Base-by-base conservation (phyloP, 2,329 filamentous ascomycete species). In the Epichloe gansuensis region DNA sequence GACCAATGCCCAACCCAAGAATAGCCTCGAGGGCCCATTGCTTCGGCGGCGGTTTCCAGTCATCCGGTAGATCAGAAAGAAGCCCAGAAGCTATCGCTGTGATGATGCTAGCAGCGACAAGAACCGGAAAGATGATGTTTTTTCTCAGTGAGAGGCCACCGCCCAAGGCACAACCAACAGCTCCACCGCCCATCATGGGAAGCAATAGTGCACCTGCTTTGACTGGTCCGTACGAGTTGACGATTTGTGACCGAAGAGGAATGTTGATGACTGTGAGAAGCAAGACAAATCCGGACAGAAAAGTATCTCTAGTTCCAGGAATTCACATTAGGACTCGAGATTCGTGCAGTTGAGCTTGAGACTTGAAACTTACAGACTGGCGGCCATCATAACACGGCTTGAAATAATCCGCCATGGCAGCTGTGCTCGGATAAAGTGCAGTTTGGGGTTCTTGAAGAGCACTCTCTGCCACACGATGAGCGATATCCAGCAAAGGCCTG, bases 231-330 rank as follows among this genome's bases (percentile, higher is more conserved):
- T 59, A 57, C 7, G 57, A 36, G 42, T 61, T 59, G 25, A 58
- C 58, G 23, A 61, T 58, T 47, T 61, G 55, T 11, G 58, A 52
- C 15, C 59, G 55, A 15, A 61, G 52, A 12, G 58, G 58, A n/a
- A 61, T 52, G 39, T 59, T 58, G 51, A 61, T 53, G 21, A 61
- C 54, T 34, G 50, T 50, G 5, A 60, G 45, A 5, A 58, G 50
- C 36, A 61, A 52, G 35, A 58, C 54, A 38, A 61, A 61, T 5
- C 59, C 59, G 8, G 55, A 55, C 2, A 58, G 45, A 15, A 59
- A 50, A 2, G 56, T 59, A 40, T 54, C 54, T n/a, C 55, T 57
- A 39, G 6, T 17, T 31, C 11, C 31, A 31, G 31, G 31, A 11
- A 0, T 11, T 31, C 31, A 31, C 31, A 31, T 31, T 3, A 31